phyloP scores from a whole-genome alignment of 768 basidiomycete genomes.

The Tricholoma saponaceum region DNA sequence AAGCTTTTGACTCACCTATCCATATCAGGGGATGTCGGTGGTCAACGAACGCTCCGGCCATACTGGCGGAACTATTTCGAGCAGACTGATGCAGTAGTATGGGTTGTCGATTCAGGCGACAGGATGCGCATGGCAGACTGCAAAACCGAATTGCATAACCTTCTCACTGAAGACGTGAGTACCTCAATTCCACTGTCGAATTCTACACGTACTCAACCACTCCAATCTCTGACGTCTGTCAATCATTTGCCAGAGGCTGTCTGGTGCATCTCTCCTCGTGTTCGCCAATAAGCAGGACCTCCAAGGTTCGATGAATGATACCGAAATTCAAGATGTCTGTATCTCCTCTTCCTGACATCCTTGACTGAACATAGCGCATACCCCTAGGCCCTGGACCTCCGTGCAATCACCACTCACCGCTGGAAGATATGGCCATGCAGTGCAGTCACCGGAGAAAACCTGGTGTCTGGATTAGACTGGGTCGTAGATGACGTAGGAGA shows the following conservation, averaged over 20 bases:
- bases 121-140: conserved; percentile 89
- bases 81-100: conserved; percentile 95
- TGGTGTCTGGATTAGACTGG: conserved; percentile 88
- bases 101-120: conserved; percentile 98
- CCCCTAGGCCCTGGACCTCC: conserved; percentile 72
- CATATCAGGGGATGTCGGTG: conserved; percentile 90
- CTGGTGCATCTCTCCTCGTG: conserved; percentile 93
- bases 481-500: conserved; percentile 84
- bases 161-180: conserved; percentile 90
- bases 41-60: conserved; percentile 91
- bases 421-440: conserved; percentile 93
- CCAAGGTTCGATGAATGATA: conserved; percentile 74
- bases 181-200: conserved; percentile 3
- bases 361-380: conserved; percentile 2
- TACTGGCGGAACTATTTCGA: conserved; percentile 99
- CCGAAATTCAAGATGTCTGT: conserved; percentile 80
- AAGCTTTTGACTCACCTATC: not conserved
- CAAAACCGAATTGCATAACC: conserved; percentile 76
- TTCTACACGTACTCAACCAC: conserved; percentile 1
- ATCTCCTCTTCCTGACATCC: conserved; percentile 12
- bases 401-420: conserved; percentile 78
- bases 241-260: conserved; percentile 60
- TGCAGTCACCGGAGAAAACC: conserved; percentile 83
- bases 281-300: conserved; percentile 99
- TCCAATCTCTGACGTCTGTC: conserved; percentile 4